phyloP scores from a whole-genome alignment of 2,329 filamentous ascomycete genomes.

The Bertia moriformis region DNA sequence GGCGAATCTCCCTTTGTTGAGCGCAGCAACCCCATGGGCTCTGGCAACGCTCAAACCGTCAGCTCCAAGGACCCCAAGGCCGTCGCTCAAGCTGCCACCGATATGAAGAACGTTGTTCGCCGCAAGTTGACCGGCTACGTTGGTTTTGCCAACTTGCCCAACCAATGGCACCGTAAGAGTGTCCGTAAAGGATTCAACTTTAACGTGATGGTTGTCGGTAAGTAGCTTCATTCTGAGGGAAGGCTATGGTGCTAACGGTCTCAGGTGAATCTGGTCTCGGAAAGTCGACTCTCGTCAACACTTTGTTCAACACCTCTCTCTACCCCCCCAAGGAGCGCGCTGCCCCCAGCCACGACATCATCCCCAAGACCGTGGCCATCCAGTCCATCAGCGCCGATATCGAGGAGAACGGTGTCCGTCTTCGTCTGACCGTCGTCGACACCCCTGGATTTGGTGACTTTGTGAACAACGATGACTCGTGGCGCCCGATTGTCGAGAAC shows the following conservation, averaged over 20 bases:
- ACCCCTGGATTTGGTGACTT: conserved; percentile 98
- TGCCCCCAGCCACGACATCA: conserved; percentile 90
- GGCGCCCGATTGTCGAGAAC: conserved; percentile 97
- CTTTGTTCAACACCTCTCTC: conserved; percentile 96
- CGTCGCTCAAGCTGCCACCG: conserved; percentile 37
- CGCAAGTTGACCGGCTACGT: conserved; percentile 97
- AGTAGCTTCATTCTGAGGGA: conserved; percentile 21
- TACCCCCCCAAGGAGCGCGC: conserved; percentile 98
- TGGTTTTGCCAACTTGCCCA: conserved; percentile 94
- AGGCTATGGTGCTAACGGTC: no score
- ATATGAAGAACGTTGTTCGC: conserved; percentile 89
- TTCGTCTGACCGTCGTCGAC: conserved; percentile 91
- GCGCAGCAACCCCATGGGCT: conserved; percentile 39
- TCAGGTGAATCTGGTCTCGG: conserved; percentile 95
- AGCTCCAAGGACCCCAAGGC: conserved; percentile 50
- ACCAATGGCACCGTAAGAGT: conserved; percentile 99
- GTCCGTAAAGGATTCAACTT: conserved; percentile 99
- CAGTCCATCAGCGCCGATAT: conserved; percentile 94
- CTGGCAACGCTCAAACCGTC: conserved; percentile 39
- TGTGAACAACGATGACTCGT: conserved; percentile 99
- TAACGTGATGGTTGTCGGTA: conserved; percentile 99
- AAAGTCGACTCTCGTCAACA: conserved; percentile 98
- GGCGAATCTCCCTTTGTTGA: conserved; percentile 38
- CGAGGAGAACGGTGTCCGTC: conserved; percentile 93
- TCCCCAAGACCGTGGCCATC: conserved; percentile 93